phyloP scores from a whole-genome alignment of 768 basidiomycete genomes.

The Boletus eberwhitei region DNA sequence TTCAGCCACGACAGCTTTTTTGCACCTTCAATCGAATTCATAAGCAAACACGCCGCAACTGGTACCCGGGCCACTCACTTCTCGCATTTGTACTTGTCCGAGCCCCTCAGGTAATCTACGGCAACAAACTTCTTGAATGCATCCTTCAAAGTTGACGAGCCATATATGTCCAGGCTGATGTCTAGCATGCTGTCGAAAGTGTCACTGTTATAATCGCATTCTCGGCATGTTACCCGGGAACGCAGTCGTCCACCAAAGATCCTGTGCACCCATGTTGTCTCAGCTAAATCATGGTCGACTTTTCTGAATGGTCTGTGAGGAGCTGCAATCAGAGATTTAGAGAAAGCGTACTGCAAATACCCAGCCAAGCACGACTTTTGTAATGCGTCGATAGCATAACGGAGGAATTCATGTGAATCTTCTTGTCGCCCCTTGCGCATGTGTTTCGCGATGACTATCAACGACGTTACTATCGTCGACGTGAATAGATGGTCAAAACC shows the following conservation, averaged over 20 bases:
- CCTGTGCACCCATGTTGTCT: constrained; percentile 92
- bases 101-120: constrained; percentile 79
- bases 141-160: constrained; percentile 56
- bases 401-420: constrained; percentile 96
- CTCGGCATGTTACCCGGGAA: constrained; percentile 82
- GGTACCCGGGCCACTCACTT: constrained; percentile 58
- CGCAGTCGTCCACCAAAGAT: constrained; percentile 91
- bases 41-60: constrained; percentile 1
- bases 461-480: constrained; percentile 5
- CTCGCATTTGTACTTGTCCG: constrained; percentile 98
- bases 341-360: constrained; percentile 56
- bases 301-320: constrained; percentile 45
- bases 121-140: constrained; percentile 80
- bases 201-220: constrained; percentile 86
- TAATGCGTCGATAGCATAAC: constrained; percentile 88
- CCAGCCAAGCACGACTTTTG: constrained; percentile 82
- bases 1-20: constrained; percentile 83
- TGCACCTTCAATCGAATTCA: constrained; percentile 61
- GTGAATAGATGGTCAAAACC: constrained; percentile 23
- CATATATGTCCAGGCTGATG: constrained; percentile 85
- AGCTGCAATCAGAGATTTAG: background rate
- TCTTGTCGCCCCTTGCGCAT: constrained; percentile 92
- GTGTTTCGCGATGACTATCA: constrained; percentile 82
- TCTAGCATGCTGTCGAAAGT: constrained; percentile 96
- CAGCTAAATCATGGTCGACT: constrained; percentile 64